Evolutionary conservation across 331 rosid species (phyloP).

Genomic region (Rosa hybrid): DNA sequence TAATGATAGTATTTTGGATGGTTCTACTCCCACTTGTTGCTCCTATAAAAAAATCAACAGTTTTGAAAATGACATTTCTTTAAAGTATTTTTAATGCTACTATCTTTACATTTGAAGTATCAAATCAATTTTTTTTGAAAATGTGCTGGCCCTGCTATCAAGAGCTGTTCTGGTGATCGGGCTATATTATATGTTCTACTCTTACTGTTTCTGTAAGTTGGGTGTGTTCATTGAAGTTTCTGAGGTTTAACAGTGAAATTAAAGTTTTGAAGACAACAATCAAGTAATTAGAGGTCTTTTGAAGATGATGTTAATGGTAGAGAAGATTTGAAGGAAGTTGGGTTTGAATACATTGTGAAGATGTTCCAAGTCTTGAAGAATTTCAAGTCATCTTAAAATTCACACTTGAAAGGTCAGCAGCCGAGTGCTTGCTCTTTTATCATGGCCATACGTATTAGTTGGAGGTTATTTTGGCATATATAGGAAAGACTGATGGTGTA

Average conservation of each 20-base stretch:
- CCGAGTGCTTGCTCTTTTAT: conserved; percentile 95
- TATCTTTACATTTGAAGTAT: background rate
- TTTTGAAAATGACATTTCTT: background rate
- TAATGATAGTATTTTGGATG: background rate
- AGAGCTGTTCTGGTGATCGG: conserved; percentile 29
- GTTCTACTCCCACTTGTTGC: background rate
- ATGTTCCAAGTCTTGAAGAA: conserved; percentile 97
- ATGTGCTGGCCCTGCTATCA: conserved; percentile 14
- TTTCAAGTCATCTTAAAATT: conserved; percentile 94
- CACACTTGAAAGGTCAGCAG: conserved; percentile 98
- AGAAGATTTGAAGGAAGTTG: conserved; percentile 98
- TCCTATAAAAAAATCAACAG: background rate
- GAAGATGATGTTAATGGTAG: conserved; percentile 90
- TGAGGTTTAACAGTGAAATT: conserved; percentile 92
- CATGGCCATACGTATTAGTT: conserved; percentile 56
- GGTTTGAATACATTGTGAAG: conserved; percentile 89
- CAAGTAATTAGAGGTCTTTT: conserved; percentile 89
- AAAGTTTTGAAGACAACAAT: conserved; percentile 95
- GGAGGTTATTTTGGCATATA: conserved; percentile 44
- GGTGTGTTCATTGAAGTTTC: conserved; percentile 59
- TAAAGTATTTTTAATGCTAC: background rate
- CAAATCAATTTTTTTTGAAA: background rate
- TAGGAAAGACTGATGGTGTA: conserved; percentile 41
- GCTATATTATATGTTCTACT: conserved; percentile 34
- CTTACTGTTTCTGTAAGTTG: conserved; percentile 46